phyloP scores from a whole-genome alignment of 129 eudicot genomes.

The Lactuca saligna region DNA sequence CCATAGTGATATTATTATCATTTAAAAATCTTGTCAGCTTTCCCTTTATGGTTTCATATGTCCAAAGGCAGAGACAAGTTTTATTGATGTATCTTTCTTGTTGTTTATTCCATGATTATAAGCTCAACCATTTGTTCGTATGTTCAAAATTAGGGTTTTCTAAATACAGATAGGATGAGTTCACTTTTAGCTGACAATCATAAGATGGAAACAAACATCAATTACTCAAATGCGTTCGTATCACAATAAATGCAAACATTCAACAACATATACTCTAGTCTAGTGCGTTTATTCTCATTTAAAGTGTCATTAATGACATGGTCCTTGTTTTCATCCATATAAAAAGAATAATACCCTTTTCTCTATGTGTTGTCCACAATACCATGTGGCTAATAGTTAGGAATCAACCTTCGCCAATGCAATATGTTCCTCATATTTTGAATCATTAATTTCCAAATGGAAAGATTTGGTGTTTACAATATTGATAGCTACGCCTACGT shows the following conservation, averaged over 20 bases:
- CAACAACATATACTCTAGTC: constrained; percentile 29
- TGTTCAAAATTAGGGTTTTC: background rate
- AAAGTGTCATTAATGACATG: constrained; percentile 4
- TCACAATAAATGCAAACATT: constrained; percentile 13
- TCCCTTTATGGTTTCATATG: constrained; percentile 13
- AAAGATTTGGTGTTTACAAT: no score
- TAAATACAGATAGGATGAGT: constrained; percentile 2
- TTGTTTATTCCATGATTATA: constrained; percentile 10
- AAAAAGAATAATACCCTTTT: background rate
- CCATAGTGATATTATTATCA: constrained; percentile 5
- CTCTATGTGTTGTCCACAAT: background rate
- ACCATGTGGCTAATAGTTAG: background rate
- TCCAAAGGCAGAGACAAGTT: constrained; percentile 18
- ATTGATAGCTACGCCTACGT: background rate
- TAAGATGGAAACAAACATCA: constrained; percentile 8
- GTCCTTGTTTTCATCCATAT: constrained; percentile 17
- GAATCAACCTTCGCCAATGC: background rate
- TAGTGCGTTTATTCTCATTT: constrained; percentile 9
- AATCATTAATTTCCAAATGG: no score
- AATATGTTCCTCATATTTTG: background rate
- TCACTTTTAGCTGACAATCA: constrained; percentile 11
- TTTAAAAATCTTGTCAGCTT: constrained; percentile 1
- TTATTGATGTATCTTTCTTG: background rate
- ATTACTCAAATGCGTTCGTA: background rate
- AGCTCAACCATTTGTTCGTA: constrained; percentile 18